Base-by-base conservation (phyloP, 352 stramenopile species). In the Pythium periplocum region DNA sequence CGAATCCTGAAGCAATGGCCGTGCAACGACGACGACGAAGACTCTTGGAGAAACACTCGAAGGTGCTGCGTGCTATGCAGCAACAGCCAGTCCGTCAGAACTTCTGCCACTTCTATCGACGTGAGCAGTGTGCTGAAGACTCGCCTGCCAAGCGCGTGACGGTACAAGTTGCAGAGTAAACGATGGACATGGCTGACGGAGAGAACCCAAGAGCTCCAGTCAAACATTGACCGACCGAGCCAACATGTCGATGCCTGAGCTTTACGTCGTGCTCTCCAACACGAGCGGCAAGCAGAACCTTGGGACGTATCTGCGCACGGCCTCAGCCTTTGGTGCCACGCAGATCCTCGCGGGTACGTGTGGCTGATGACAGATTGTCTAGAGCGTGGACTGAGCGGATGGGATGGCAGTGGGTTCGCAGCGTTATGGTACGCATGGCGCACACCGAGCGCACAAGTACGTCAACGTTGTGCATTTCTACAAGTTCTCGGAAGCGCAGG, bases 201-300 rank as follows among this genome's bases (percentile, higher is more conserved):
- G 41, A 58, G 44, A 62, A 31, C 50, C 17, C 17, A 26, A 26
- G 17, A 26, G 17, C 17, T 26, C 17, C 17, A 26, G 17, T 26
- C 17, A 26, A 26, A 26, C 17, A 26, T 26, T 26, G 17, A 26
- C 17, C 17, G 17, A 26, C 17, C 17, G 17, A 26, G 17, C n/a
- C 26, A 26, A 36, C 26, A 34, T 33, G 26, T 44, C 49, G 37
- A 49, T 0, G 17, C 17, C 57, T 30, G 73, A 76, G 65, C 66
- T 89, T 50, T 92, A 86, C 62, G 56, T 90, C 45, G 76, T 92
- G 54, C 59, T 88, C 50, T 88, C 75, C 36, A 92, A 92, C 62
- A 68, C 75, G 49, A 87, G 66, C 52, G 76, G 76, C 12, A 69
- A 77, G 10, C 76, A 90, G 63, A 92, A 92, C 57, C 62, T 92